These are phyloP conservation scores for Suillus luteus DNA, from an alignment of 768 basidiomycete genomes.

Conservation along the genomic window DNA sequence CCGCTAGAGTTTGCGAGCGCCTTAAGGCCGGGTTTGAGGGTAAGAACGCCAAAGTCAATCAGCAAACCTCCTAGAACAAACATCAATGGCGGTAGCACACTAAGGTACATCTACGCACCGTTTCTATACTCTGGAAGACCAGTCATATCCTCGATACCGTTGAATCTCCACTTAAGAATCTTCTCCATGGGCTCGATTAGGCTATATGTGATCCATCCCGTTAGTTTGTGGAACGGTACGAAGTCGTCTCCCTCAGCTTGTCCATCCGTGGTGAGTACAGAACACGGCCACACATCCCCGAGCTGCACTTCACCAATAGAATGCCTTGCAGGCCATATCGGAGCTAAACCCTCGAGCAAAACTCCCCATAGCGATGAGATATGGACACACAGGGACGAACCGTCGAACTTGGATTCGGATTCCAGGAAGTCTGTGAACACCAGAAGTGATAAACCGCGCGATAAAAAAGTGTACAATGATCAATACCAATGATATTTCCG, in stretches of 20 bases:
- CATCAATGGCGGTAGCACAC: neutral
- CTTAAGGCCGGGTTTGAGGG: conserved; percentile 59
- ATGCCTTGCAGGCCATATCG: conserved; percentile 86
- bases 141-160: conserved; percentile 82
- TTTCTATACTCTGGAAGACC: conserved; percentile 96
- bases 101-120: conserved; percentile 45
- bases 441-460: neutral
- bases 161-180: conserved; percentile 77
- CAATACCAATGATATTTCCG: conserved; percentile 77
- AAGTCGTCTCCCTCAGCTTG: conserved; percentile 61
- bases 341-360: conserved; percentile 78
- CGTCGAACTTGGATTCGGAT: conserved; percentile 48
- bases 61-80: conserved; percentile 73
- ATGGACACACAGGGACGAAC: conserved; percentile 52
- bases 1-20: conserved; percentile 38
- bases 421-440: conserved; percentile 64
- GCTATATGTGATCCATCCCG: conserved; percentile 91
- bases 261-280: conserved; percentile 40
- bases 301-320: conserved; percentile 68
- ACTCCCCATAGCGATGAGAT: conserved; percentile 79
- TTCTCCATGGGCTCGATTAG: conserved; percentile 83
- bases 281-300: conserved; percentile 94
- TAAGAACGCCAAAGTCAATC: conserved; percentile 79
- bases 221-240: conserved; percentile 96
- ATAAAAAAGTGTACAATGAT: conserved; percentile 9